Percentiles rank a stretch among this genome's conserved stretches.
Evolutionary conservation across 177 flowering plant species (phyloP).

Genomic region (Vitis hybrid): DNA sequence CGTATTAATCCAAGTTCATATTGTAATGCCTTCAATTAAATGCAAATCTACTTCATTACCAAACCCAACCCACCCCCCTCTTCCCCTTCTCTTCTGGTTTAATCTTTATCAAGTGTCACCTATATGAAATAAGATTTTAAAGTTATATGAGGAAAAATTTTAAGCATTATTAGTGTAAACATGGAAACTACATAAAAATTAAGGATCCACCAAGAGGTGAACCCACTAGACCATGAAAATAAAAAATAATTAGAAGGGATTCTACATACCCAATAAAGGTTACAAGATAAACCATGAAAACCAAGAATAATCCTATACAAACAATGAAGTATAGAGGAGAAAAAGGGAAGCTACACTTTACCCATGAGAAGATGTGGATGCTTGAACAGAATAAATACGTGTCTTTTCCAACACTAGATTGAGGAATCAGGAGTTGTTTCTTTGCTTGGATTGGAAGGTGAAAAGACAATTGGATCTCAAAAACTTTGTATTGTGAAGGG

Average conservation of each 20-base stretch:
- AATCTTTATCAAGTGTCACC: too few relatives aligned
- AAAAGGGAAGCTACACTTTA: conserved; percentile 4
- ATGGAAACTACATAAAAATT: too few relatives aligned
- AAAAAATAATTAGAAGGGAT: background rate
- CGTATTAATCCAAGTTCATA: too few relatives aligned
- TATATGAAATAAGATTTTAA: too few relatives aligned
- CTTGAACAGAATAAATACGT: conserved; percentile 14
- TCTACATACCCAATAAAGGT: background rate
- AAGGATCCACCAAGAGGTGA: background rate
- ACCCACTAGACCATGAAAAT: background rate
- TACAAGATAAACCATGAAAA: conserved; percentile 2
- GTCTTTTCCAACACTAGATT: conserved; percentile 16
- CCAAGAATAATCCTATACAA: background rate
- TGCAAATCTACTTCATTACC: too few relatives aligned
- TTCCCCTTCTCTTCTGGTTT: too few relatives aligned
- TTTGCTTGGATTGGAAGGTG: conserved; percentile 6
- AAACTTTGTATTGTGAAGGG: too few relatives aligned
- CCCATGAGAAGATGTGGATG: conserved; percentile 26
- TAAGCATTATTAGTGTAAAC: too few relatives aligned
- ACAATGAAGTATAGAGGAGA: too few relatives aligned
- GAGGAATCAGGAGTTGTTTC: background rate
- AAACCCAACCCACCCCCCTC: too few relatives aligned
- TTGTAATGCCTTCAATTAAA: too few relatives aligned
- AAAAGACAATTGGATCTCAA: conserved; percentile 22
- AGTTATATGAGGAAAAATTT: too few relatives aligned